Percentiles rank a stretch among this genome's conserved stretches.
Evolutionary conservation across 495 filamentous ascomycete genomes (phyloP).

Genomic region (Pyronema omphalodes): DNA sequence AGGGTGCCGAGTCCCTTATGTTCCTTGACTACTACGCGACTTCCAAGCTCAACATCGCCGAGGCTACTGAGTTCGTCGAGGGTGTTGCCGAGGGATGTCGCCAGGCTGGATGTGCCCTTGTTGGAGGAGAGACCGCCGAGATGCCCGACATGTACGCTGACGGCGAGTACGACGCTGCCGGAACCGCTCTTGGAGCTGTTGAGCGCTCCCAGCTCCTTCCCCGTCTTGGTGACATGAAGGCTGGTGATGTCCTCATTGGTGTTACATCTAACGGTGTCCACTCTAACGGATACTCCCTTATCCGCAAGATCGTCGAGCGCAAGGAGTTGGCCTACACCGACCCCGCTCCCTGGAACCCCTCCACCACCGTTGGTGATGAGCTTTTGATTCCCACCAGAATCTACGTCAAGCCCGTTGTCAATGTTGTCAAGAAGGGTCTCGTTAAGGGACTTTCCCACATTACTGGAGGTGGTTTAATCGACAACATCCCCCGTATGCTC

Average conservation of each 20-base stretch:
- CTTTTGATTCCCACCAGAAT: slow-evolving; percentile 66
- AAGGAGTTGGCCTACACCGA: slow-evolving; percentile 49
- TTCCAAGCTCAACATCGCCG: slow-evolving; percentile 56
- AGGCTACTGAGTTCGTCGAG: slow-evolving; percentile 64
- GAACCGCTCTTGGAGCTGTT: slow-evolving; percentile 72
- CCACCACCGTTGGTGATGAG: slow-evolving; percentile 44
- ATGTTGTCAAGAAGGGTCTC: slow-evolving; percentile 36
- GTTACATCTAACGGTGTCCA: slow-evolving; percentile 69
- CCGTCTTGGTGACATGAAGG: slow-evolving; percentile 50
- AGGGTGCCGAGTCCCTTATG: slow-evolving; percentile 81
- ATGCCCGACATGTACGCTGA: slow-evolving; percentile 83
- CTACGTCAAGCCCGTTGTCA: slow-evolving; percentile 58
- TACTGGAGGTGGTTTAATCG: slow-evolving; percentile 77
- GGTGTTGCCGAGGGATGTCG: slow-evolving; percentile 74
- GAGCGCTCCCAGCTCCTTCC: slow-evolving; percentile 50
- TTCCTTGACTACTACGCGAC: slow-evolving; percentile 96
- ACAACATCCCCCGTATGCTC: slow-evolving; percentile 89
- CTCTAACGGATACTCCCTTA: slow-evolving; percentile 88
- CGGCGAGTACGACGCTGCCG: slow-evolving; percentile 78
- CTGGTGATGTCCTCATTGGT: slow-evolving; percentile 71
- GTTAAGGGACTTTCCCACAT: slow-evolving; percentile 90
- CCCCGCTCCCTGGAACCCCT: slow-evolving; percentile 50
- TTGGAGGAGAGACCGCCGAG: slow-evolving; percentile 92
- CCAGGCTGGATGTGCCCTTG: slow-evolving; percentile 65
- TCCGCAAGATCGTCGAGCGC: slow-evolving; percentile 65